Evolutionary conservation across 768 basidiomycete species (phyloP).

Genomic region (Boletellus sp.): DNA sequence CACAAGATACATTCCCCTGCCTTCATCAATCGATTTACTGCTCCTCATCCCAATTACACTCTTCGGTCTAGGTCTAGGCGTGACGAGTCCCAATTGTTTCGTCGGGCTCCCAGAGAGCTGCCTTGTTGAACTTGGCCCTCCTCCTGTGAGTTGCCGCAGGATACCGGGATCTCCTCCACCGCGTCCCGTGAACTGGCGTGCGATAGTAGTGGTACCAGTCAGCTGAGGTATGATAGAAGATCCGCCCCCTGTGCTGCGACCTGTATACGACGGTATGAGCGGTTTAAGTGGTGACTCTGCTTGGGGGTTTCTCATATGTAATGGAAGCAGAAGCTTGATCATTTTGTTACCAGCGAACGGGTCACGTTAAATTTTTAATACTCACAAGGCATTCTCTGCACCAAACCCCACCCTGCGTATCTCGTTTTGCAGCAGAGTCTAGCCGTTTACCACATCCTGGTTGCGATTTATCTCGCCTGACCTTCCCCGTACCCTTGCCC

Average conservation of each 20-base stretch:
- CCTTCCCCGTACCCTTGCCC: constrained; percentile 48
- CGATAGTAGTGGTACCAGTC: constrained; percentile 70
- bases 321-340: constrained; percentile 53
- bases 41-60: constrained; percentile 71
- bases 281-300: constrained; percentile 52
- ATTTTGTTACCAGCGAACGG: neutral
- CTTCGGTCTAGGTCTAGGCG: constrained; percentile 62
- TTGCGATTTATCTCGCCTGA: constrained; percentile 50
- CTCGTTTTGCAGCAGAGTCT: constrained; percentile 78
- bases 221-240: constrained; percentile 46
- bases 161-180: constrained; percentile 37
- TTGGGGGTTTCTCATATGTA: constrained; percentile 44
- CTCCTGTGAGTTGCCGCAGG: constrained; percentile 61
- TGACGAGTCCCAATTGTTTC: constrained; percentile 51
- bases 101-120: constrained; percentile 67
- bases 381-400: constrained; percentile 81
- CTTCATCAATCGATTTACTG: constrained; percentile 63
- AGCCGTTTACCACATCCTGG: constrained; percentile 81
- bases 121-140: constrained; percentile 61
- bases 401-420: constrained; percentile 68
- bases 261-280: constrained; percentile 44
- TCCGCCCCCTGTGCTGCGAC: constrained; percentile 28
- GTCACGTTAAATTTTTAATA: constrained; percentile 3
- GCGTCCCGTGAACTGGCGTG: constrained; percentile 70
- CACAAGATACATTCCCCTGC: constrained; percentile 67